phyloP scores from a whole-genome alignment of 768 basidiomycete genomes.

The Russula virescens region DNA sequence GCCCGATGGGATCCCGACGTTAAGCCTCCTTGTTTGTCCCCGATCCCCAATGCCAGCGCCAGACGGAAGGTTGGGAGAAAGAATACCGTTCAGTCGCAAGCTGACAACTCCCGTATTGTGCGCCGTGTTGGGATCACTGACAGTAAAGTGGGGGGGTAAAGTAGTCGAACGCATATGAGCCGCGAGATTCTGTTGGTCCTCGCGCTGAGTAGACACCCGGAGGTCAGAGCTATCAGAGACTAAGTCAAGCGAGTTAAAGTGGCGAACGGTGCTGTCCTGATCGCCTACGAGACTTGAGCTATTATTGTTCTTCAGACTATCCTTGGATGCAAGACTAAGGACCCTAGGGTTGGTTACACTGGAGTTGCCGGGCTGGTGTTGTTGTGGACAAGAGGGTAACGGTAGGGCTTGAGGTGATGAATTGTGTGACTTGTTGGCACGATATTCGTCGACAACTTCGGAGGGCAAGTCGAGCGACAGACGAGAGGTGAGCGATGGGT shows the following conservation, averaged over 20 bases:
- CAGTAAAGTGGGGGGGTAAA: constrained; percentile 23
- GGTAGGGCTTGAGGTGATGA: constrained; percentile 1
- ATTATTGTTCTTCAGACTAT: constrained; percentile 11
- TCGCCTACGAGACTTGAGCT: constrained; percentile 3
- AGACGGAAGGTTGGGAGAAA: constrained; percentile 22
- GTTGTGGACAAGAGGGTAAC: constrained; percentile 9
- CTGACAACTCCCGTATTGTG: constrained; percentile 6
- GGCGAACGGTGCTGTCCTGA: constrained; percentile 9
- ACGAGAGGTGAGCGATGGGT: constrained; percentile 3
- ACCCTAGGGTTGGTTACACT: constrained; percentile 11
- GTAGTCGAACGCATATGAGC: constrained; percentile 25
- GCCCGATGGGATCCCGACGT: background rate
- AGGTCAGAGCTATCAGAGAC: constrained; percentile 11
- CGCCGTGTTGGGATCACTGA: constrained; percentile 3
- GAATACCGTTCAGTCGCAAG: constrained; percentile 20
- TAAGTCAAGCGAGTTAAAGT: constrained; percentile 14
- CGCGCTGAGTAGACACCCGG: constrained; percentile 5
- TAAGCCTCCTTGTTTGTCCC: constrained; percentile 10
- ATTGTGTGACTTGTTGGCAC: constrained; percentile 4
- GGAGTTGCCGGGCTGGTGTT: constrained; percentile 1
- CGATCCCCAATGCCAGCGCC: constrained; percentile 9
- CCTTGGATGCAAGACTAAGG: constrained; percentile 16
- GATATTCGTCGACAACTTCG: constrained; percentile 3
- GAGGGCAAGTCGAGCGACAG: constrained; percentile 9
- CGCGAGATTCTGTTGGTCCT: constrained; percentile 22